phyloP scores from a whole-genome alignment of 1,284 basidiomycete genomes.

The Meripilus lineatus region DNA sequence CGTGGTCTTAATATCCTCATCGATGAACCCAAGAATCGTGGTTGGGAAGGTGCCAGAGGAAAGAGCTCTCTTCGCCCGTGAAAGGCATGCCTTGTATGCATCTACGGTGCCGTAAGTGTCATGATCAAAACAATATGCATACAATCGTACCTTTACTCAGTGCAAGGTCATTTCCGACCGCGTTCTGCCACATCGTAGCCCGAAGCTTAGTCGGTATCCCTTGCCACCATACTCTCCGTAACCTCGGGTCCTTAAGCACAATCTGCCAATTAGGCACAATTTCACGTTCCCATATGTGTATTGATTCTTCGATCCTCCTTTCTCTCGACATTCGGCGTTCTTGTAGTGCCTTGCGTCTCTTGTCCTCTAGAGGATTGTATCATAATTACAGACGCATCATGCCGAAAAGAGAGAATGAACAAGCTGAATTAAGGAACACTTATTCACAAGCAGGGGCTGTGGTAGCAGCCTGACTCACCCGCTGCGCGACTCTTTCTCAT shows the following conservation, averaged over 20 bases:
- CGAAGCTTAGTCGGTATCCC: constrained; percentile 87
- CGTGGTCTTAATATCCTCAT: constrained; percentile 76
- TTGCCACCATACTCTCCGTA: constrained; percentile 86
- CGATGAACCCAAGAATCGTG: constrained; percentile 66
- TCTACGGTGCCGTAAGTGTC: too few relatives aligned
- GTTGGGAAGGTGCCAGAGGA: constrained; percentile 70
- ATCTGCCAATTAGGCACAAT: constrained; percentile 83
- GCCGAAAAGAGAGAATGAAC: constrained; percentile 5
- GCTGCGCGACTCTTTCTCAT: constrained; percentile 78
- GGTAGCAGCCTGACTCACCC: constrained; percentile 44
- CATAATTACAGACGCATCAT: constrained; percentile 1
- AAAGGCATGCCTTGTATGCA: constrained; percentile 67
- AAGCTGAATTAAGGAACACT: constrained; percentile 24
- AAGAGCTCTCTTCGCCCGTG: constrained; percentile 72
- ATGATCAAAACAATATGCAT: constrained; percentile 1
- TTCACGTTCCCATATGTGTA: constrained; percentile 72
- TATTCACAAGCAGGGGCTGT: constrained; percentile 16
- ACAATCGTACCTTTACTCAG: constrained; percentile 72
- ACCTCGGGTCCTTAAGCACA: constrained; percentile 56
- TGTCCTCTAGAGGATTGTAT: constrained; percentile 60
- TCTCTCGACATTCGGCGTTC: constrained; percentile 67
- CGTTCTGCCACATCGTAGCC: constrained; percentile 83
- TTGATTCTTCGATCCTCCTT: constrained; percentile 61
- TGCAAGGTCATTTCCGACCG: constrained; percentile 85
- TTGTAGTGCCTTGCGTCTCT: constrained; percentile 55